These are phyloP conservation scores for Hysterangium stoloniferum DNA, from an alignment of 768 basidiomycete genomes.

Conservation along the genomic window DNA sequence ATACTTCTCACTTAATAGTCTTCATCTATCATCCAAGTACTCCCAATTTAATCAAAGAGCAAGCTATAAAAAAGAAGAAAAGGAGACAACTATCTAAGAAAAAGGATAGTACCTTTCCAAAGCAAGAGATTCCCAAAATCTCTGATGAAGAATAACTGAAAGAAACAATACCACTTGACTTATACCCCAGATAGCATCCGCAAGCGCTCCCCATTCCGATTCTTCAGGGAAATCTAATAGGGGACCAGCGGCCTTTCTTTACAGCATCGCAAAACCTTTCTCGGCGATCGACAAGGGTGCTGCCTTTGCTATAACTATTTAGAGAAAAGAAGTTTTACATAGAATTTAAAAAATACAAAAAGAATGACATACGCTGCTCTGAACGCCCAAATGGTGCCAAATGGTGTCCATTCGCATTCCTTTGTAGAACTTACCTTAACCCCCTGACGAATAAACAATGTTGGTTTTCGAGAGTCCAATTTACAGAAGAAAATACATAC, in stretches of 20 bases:
- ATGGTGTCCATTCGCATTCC: conserved; percentile 54
- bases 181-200: conserved; percentile 30
- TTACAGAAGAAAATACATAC: neutral
- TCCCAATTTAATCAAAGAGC: no score
- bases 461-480: conserved; percentile 53
- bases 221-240: conserved; percentile 27
- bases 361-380: conserved; percentile 43
- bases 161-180: no score
- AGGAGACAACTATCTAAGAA: no score
- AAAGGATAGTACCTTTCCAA: no score
- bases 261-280: conserved; percentile 58
- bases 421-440: conserved; percentile 24
- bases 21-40: no score
- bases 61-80: no score
- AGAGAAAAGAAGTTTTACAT: conserved; percentile 2
- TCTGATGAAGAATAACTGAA: no score
- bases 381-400: conserved; percentile 64
- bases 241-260: conserved; percentile 44
- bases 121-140: no score
- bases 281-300: conserved; percentile 56
- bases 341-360: neutral
- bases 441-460: no score
- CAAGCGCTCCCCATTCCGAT: conserved; percentile 27
- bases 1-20: no score
- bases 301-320: conserved; percentile 56